A percentile compares a stretch with the other conserved stretches of the same genome.
These are phyloP conservation scores for Lyophyllum decastes DNA, from an alignment of 768 basidiomycete species.

Conservation along the genomic window DNA sequence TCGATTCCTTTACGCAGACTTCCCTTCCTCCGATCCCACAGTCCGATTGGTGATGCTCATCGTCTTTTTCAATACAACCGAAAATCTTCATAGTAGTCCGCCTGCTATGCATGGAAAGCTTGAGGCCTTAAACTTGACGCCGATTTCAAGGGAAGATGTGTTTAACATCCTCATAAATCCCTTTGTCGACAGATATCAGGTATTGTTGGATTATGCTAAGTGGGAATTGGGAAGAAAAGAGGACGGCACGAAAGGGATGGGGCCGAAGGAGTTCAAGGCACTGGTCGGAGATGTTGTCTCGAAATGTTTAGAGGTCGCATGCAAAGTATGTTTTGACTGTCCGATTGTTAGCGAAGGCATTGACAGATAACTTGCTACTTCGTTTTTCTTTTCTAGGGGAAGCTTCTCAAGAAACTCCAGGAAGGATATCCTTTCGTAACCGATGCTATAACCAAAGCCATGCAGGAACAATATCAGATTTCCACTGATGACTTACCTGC, in stretches of 20 bases:
- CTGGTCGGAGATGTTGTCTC: conserved; percentile 62
- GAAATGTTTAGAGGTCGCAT: conserved; percentile 61
- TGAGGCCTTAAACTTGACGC: conserved; percentile 54
- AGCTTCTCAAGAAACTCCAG: conserved; percentile 59
- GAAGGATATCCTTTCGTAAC: conserved; percentile 47
- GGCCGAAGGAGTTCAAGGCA: conserved; percentile 37
- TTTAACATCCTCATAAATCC: conserved; percentile 66
- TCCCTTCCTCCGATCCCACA: conserved; percentile 57
- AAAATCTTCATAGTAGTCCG: conserved; percentile 31
- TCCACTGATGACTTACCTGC: conserved; percentile 57
- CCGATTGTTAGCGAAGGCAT: background rate
- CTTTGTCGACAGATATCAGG: conserved; percentile 60
- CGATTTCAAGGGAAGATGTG: conserved; percentile 59
- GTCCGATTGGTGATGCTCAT: conserved; percentile 77
- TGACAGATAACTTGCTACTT: background rate
- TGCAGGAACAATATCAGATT: conserved; percentile 52
- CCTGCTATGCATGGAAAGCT: conserved; percentile 48
- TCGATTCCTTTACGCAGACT: conserved; percentile 65
- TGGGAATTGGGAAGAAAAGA: conserved; percentile 33
- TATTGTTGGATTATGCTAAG: conserved; percentile 52
- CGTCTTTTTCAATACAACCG: conserved; percentile 54
- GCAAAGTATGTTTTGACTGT: conserved; percentile 42
- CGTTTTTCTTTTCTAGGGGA: conserved; percentile 45
- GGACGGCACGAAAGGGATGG: conserved; percentile 43
- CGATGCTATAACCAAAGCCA: conserved; percentile 41